Conservation (phyloP, 148 eudicot species). For the Suaeda aralocaspica region DNA sequence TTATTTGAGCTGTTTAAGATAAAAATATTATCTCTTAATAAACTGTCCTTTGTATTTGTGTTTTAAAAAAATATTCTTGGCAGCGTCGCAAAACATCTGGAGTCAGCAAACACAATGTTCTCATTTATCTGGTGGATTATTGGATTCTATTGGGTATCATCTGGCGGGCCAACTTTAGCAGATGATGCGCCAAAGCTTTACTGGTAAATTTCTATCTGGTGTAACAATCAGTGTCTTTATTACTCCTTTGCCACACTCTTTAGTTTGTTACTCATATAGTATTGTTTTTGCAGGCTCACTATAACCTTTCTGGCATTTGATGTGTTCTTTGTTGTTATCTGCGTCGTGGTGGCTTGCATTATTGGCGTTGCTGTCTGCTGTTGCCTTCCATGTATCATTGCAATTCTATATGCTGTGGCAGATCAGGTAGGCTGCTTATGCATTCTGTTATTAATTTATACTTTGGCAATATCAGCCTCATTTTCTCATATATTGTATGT, state of each 20-base stretch:
- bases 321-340: slow-evolving; percentile 85
- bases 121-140: slow-evolving; percentile 99
- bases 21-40: neutral
- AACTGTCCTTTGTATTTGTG: neutral
- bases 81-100: slow-evolving; percentile 88
- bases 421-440: slow-evolving; percentile 62
- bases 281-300: slow-evolving; percentile 65
- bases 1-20: neutral
- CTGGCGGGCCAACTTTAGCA: slow-evolving; percentile 68
- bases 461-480: neutral
- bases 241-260: slow-evolving; percentile 2
- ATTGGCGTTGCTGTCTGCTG: slow-evolving; percentile 92
- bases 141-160: slow-evolving; percentile 95
- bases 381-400: slow-evolving; percentile 90
- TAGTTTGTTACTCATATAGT: slow-evolving; percentile 15
- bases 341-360: slow-evolving; percentile 88
- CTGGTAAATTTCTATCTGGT: slow-evolving; percentile 47
- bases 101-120: slow-evolving; percentile 87
- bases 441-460: neutral
- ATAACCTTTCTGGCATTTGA: slow-evolving; percentile 83
- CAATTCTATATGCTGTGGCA: slow-evolving; percentile 81
- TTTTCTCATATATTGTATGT: slow-evolving; percentile 1
- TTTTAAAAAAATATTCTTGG: slow-evolving; percentile 14
- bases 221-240: neutral
- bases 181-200: slow-evolving; percentile 76